Percentiles rank a stretch among this genome's conserved stretches.
Conservation (phyloP, 768 basidiomycete species). For the Panellus pusillus region DNA sequence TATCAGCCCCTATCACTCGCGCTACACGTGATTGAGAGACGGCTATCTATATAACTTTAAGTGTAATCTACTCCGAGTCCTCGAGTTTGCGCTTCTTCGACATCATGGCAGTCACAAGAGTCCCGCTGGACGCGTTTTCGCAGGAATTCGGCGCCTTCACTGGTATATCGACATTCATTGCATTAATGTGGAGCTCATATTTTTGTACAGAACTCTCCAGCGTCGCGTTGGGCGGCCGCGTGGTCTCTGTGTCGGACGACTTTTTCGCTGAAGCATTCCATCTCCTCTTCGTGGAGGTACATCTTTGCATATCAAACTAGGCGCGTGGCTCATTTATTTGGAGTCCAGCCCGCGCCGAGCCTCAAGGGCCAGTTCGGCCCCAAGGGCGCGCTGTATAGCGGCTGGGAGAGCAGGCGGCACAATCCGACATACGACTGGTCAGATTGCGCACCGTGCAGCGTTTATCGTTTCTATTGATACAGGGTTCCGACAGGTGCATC, state of each 20-base stretch:
- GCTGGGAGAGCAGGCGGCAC: constrained; percentile 93
- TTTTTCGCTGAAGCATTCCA: constrained; percentile 91
- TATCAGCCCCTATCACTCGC: too few relatives aligned
- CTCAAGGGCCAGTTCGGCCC: constrained; percentile 97
- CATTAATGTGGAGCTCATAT: not conserved
- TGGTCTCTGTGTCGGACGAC: constrained; percentile 85
- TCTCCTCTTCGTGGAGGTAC: constrained; percentile 76
- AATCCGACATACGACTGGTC: constrained; percentile 90
- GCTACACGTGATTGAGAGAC: constrained; percentile 6
- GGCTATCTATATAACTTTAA: too few relatives aligned
- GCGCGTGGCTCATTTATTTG: not conserved
- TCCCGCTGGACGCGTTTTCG: constrained; percentile 49
- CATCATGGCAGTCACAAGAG: constrained; percentile 49
- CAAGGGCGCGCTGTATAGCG: constrained; percentile 90
- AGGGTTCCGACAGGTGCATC: constrained; percentile 65
- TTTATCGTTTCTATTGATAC: not conserved
- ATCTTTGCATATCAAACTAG: not conserved
- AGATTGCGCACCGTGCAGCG: not conserved
- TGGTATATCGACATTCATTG: constrained; percentile 37
- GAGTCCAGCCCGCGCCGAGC: constrained; percentile 72
- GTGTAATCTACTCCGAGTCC: not conserved
- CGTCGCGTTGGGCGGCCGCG: constrained; percentile 73
- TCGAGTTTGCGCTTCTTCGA: constrained; percentile 4
- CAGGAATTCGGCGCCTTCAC: constrained; percentile 48
- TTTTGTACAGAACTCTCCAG: constrained; percentile 79